A percentile compares a stretch with the other conserved stretches of the same genome.
phyloP scores from a whole-genome alignment of 441 rosid species.

The Lepidium campestre region DNA sequence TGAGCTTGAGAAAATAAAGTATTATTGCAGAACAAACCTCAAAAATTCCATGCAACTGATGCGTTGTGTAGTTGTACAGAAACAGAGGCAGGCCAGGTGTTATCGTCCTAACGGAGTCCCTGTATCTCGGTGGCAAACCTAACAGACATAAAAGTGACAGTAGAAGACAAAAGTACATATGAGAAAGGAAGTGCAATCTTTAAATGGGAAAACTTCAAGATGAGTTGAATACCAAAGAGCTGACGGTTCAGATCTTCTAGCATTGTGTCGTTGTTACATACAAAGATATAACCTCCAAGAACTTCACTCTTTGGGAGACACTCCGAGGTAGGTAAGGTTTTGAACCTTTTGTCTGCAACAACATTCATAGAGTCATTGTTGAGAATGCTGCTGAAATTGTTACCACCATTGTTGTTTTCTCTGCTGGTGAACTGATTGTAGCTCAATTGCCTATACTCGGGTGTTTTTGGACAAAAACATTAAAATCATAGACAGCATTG shows the following conservation, averaged over 20 bases:
- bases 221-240: slow-evolving; percentile 60
- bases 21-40: slow-evolving; percentile 56
- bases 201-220: not conserved
- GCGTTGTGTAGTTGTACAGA: slow-evolving; percentile 91
- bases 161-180: not conserved
- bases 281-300: slow-evolving; percentile 92
- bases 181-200: not conserved
- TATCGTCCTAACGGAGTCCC: slow-evolving; percentile 88
- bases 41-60: slow-evolving; percentile 88
- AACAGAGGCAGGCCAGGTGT: slow-evolving; percentile 90
- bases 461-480: slow-evolving; percentile 57
- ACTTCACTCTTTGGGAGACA: slow-evolving; percentile 85
- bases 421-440: slow-evolving; percentile 46
- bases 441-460: slow-evolving; percentile 41
- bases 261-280: slow-evolving; percentile 94
- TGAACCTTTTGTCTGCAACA: slow-evolving; percentile 79
- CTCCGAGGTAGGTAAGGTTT: slow-evolving; percentile 87
- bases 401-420: slow-evolving; percentile 39
- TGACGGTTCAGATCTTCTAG: slow-evolving; percentile 85
- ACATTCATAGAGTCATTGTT: slow-evolving; percentile 39
- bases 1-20: not conserved
- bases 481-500: slow-evolving; percentile 45
- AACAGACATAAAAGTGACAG: slow-evolving; percentile 15
- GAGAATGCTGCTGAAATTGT: slow-evolving; percentile 19
- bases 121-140: slow-evolving; percentile 89